These are phyloP conservation scores for Thermomucor indicae-seudaticae DNA, from an alignment of 371 early-diverging fungal genomes.

Conservation along the genomic window DNA sequence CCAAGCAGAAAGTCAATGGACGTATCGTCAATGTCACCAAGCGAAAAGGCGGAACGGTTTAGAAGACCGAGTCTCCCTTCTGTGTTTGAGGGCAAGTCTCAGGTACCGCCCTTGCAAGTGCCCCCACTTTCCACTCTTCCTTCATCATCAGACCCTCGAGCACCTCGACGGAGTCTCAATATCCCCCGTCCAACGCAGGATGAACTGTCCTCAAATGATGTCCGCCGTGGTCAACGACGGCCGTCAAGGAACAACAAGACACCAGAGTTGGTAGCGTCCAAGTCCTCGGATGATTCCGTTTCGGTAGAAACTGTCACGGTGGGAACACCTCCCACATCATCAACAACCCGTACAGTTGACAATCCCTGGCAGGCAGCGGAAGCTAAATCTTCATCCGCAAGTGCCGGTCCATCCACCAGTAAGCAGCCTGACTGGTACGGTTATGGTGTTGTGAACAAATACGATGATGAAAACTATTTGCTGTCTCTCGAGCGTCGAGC, in stretches of 20 bases:
- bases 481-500: slow-evolving; percentile 38
- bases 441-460: slow-evolving; percentile 18
- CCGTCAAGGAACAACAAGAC: slow-evolving; percentile 13
- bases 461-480: slow-evolving; percentile 30
- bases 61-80: slow-evolving; percentile 31
- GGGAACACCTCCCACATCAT: too few relatives aligned
- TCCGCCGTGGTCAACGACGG: slow-evolving; percentile 6
- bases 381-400: slow-evolving; percentile 5
- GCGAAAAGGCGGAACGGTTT: slow-evolving; percentile 20
- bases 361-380: slow-evolving; percentile 7
- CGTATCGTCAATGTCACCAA: slow-evolving; percentile 8
- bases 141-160: slow-evolving; percentile 4
- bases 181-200: slow-evolving; percentile 8
- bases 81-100: slow-evolving; percentile 22
- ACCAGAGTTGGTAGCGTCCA: slow-evolving; percentile 15
- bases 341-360: too few relatives aligned
- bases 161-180: slow-evolving; percentile 14
- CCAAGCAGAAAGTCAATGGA: slow-evolving; percentile 12
- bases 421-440: slow-evolving; percentile 24
- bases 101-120: slow-evolving; percentile 12
- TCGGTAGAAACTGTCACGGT: not conserved
- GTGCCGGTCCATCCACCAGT: slow-evolving; percentile 6
- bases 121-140: slow-evolving; percentile 20
- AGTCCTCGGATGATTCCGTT: slow-evolving; percentile 15
- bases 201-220: slow-evolving; percentile 3